Conservation (phyloP, 305 asterid species). For the Petunia hybrid region DNA sequence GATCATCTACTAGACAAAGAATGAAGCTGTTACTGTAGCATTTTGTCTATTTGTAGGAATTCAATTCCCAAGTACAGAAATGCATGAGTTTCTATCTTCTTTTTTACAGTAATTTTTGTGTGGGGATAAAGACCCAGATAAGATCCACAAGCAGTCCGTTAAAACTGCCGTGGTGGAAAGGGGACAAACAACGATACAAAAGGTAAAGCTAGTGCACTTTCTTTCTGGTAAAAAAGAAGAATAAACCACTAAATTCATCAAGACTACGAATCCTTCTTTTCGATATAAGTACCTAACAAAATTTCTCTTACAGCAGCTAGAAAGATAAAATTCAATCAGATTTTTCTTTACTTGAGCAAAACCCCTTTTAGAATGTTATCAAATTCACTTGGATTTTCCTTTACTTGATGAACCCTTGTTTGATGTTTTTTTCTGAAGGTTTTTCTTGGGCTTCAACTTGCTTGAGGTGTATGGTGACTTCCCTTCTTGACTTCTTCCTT, state of each 20-base stretch:
- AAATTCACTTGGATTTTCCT: constrained; percentile 62
- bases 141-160: too few species aligned
- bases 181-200: too few species aligned
- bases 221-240: not conserved
- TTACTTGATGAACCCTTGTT: constrained; percentile 55
- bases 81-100: too few species aligned
- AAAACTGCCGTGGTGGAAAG: too few species aligned
- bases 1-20: not conserved
- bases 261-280: not conserved
- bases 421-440: constrained; percentile 70
- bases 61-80: constrained; percentile 2
- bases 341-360: too few species aligned
- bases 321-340: too few species aligned
- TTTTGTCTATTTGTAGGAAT: not conserved
- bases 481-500: constrained; percentile 58
- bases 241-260: not conserved
- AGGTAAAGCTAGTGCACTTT: not conserved
- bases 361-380: too few species aligned
- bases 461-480: constrained; percentile 46
- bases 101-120: too few species aligned
- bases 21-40: constrained; percentile 6
- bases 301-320: not conserved
- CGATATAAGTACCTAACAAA: not conserved
- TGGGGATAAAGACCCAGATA: too few species aligned
- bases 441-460: constrained; percentile 69